Conservation (phyloP, 2,329 filamentous ascomycete genomes). For the Claviceps spartinae region DNA sequence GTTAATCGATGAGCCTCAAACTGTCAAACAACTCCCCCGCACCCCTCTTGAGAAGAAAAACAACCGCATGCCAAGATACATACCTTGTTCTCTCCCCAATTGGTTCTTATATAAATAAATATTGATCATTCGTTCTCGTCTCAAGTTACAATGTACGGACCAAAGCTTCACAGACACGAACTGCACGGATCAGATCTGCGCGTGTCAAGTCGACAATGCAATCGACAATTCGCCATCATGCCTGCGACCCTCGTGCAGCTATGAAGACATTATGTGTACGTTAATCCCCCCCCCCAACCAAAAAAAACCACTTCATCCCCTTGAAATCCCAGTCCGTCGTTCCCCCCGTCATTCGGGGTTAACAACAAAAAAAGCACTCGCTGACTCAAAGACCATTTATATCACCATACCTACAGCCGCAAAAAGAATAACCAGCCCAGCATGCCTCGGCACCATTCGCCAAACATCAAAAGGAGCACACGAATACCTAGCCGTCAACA, state of each 20-base stretch:
- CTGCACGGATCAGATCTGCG: neutral
- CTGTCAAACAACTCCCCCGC: neutral
- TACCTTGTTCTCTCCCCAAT: neutral
- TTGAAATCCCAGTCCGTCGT: too few relatives aligned
- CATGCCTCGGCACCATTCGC: neutral
- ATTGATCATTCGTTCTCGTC: too few relatives aligned
- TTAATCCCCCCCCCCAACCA: neutral
- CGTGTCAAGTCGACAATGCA: conserved; percentile 1
- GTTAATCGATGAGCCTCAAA: too few relatives aligned
- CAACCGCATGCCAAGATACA: neutral
- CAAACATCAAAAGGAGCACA: neutral
- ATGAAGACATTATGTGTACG: conserved; percentile 1
- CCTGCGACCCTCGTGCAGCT: neutral
- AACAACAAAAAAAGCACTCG: neutral
- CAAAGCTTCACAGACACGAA: neutral
- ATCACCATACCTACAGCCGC: neutral
- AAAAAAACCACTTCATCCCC: neutral
- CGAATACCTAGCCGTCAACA: neutral
- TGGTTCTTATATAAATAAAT: too few relatives aligned
- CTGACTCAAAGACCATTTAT: neutral
- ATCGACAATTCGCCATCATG: conserved; percentile 1
- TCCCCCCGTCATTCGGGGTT: neutral
- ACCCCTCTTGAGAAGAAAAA: too few relatives aligned
- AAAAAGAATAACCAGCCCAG: conserved; percentile 1
- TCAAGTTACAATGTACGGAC: neutral